These are phyloP conservation scores for Aegilops tauschii DNA, from an alignment of 176 grass and related monocot species.

Conservation along the genomic window DNA sequence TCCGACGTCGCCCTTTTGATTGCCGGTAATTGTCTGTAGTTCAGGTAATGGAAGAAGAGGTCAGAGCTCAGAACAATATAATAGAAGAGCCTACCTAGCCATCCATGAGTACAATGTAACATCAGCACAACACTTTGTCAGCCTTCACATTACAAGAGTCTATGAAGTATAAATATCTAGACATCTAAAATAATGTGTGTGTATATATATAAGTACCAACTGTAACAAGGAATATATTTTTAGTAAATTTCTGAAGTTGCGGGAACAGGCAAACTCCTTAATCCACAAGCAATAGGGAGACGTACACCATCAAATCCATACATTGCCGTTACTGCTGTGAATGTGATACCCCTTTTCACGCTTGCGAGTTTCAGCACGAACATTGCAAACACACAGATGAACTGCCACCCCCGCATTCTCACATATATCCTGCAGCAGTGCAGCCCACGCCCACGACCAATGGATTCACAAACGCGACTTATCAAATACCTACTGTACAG, in stretches of 20 bases:
- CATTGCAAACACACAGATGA: not conserved
- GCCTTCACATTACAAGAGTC: not conserved
- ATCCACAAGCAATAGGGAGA: conserved; percentile 1
- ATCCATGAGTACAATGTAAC: not conserved
- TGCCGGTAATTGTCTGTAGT: conserved; percentile 62
- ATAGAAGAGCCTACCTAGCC: not conserved
- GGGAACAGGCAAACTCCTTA: not conserved
- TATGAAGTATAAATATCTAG: too few species aligned
- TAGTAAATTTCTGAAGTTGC: not conserved
- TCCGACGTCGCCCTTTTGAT: conserved; percentile 66
- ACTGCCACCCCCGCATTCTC: not conserved
- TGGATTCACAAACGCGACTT: not conserved
- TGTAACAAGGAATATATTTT: not conserved
- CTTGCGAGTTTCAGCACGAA: not conserved
- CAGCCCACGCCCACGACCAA: too few species aligned
- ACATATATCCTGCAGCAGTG: too few species aligned
- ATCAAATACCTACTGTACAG: too few species aligned
- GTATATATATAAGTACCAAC: not conserved
- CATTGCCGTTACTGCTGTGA: not conserved
- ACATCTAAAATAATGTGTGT: too few species aligned
- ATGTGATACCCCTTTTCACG: not conserved
- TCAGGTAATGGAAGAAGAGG: not conserved
- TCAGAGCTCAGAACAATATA: not conserved
- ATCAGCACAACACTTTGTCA: not conserved
- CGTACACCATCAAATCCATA: not conserved